Conservation (phyloP, 2,329 filamentous ascomycete genomes). For the Hypoxylon sp. region DNA sequence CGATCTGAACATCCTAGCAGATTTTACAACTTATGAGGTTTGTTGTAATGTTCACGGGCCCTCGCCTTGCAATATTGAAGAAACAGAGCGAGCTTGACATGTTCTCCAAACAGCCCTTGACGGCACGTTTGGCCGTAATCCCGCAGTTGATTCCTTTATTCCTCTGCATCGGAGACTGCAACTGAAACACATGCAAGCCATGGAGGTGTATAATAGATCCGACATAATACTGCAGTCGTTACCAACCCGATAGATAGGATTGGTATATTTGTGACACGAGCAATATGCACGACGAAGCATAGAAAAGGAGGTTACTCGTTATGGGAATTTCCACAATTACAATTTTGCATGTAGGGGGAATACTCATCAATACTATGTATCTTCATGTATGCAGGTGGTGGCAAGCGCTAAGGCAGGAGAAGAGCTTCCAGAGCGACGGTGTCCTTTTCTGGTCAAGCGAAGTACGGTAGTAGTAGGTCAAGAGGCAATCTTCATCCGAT, state of each 20-base stretch:
- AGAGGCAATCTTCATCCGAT: constrained; percentile 34
- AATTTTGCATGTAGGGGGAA: constrained; percentile 15
- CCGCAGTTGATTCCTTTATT: constrained; percentile 31
- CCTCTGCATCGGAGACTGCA: constrained; percentile 24
- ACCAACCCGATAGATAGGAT: neutral
- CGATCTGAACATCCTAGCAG: constrained; percentile 20
- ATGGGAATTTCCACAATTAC: constrained; percentile 6
- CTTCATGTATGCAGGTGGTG: constrained; percentile 33
- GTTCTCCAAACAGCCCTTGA: too few species aligned
- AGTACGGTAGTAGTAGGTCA: neutral
- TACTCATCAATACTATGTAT: constrained; percentile 6
- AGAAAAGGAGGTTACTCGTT: constrained; percentile 29
- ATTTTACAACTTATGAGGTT: constrained; percentile 10
- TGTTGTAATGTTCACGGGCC: constrained; percentile 32
- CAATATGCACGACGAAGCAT: too few species aligned
- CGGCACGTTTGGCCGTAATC: constrained; percentile 39
- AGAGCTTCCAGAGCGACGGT: constrained; percentile 32
- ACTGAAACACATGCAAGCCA: constrained; percentile 22
- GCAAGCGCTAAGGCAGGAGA: constrained; percentile 39
- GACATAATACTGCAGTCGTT: constrained; percentile 13
- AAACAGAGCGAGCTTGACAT: constrained; percentile 16
- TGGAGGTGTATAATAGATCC: constrained; percentile 22
- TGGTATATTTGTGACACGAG: constrained; percentile 19
- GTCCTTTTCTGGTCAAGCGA: constrained; percentile 23
- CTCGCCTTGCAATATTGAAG: constrained; percentile 17